phyloP scores from a whole-genome alignment of 1,284 basidiomycete genomes.

The Fomitopsis pinicola region DNA sequence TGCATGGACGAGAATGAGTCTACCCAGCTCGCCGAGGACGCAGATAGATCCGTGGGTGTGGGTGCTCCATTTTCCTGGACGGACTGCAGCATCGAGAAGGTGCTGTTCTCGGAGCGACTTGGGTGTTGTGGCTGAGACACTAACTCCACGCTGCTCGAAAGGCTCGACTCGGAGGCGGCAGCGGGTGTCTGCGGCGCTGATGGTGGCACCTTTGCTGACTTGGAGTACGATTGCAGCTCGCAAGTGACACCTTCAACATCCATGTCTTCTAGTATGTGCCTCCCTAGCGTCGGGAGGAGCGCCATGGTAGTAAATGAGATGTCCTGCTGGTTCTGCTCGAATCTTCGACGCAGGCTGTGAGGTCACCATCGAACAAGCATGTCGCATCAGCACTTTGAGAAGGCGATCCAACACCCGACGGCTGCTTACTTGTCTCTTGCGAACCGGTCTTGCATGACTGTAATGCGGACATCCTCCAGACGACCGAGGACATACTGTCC shows the following conservation, averaged over 20 bases:
- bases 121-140: slow-evolving; percentile 36
- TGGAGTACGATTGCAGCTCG: slow-evolving; percentile 57
- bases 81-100: slow-evolving; percentile 34
- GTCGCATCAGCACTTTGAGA: background rate
- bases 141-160: slow-evolving; percentile 43
- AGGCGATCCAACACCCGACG: background rate
- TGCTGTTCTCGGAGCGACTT: slow-evolving; percentile 47
- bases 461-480: slow-evolving; percentile 69
- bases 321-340: slow-evolving; percentile 81
- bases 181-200: slow-evolving; percentile 9
- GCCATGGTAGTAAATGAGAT: slow-evolving; percentile 79
- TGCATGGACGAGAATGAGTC: slow-evolving; percentile 33
- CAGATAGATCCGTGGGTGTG: slow-evolving; percentile 28
- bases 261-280: slow-evolving; percentile 72
- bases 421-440: slow-evolving; percentile 70
- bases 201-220: slow-evolving; percentile 17
- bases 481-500: slow-evolving; percentile 62
- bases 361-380: background rate
- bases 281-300: slow-evolving; percentile 72
- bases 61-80: slow-evolving; percentile 24
- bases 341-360: slow-evolving; percentile 68
- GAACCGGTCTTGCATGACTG: slow-evolving; percentile 57
- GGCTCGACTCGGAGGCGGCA: slow-evolving; percentile 34
- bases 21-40: slow-evolving; percentile 49
- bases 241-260: slow-evolving; percentile 79